Conservation (phyloP, 345 rosid genomes). For the Turritis glabra region DNA sequence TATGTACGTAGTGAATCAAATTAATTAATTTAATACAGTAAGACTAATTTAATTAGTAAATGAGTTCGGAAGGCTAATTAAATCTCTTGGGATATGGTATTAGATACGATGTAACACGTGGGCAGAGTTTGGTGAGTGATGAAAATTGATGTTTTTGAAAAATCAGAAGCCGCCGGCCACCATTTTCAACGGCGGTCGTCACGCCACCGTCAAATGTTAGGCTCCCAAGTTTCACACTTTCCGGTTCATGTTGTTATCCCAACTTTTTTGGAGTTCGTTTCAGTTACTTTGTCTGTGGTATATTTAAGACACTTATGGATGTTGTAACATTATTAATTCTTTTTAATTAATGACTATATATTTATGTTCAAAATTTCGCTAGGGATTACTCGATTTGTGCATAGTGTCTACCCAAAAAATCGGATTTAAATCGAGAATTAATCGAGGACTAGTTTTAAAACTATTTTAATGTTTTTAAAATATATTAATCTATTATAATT, state of each 20-base stretch:
- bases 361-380: no score
- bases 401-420: no score
- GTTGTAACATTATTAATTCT: background rate
- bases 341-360: no score
- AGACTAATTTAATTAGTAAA: conserved; percentile 12
- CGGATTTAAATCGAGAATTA: no score
- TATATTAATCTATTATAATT: no score
- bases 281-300: background rate
- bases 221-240: conserved; percentile 21
- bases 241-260: conserved; percentile 9
- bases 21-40: conserved; percentile 8
- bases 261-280: background rate
- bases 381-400: no score
- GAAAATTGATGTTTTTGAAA: conserved; percentile 23
- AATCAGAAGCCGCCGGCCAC: conserved; percentile 49
- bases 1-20: conserved; percentile 27
- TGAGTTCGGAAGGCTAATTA: conserved; percentile 29
- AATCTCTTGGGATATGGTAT: conserved; percentile 32
- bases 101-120: conserved; percentile 45
- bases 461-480: no score
- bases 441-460: no score
- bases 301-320: background rate
- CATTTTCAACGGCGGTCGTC: conserved; percentile 35
- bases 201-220: conserved; percentile 29
- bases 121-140: conserved; percentile 34